Conservation (phyloP, 495 filamentous ascomycete genomes). For the Aspergillus indologenus region DNA sequence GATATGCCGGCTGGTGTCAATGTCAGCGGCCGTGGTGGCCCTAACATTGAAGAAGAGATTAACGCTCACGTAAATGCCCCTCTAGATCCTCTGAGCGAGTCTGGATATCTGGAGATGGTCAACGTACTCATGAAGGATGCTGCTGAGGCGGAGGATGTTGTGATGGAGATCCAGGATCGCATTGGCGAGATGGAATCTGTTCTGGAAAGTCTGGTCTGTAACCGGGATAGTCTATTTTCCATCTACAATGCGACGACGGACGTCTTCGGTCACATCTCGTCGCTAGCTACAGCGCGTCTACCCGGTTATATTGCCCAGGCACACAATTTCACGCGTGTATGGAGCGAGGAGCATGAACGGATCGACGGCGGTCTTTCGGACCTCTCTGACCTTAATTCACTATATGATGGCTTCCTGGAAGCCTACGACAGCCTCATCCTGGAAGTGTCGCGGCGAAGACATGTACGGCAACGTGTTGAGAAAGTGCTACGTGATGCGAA, state of each 20-base stretch:
- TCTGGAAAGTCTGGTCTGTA: constrained; percentile 52
- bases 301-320: constrained; percentile 66
- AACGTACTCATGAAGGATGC: constrained; percentile 80
- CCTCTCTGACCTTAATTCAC: constrained; percentile 65
- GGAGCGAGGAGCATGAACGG: constrained; percentile 68
- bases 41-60: constrained; percentile 58
- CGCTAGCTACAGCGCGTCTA: constrained; percentile 58
- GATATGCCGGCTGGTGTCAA: constrained; percentile 60
- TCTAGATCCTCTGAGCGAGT: constrained; percentile 67
- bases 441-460: constrained; percentile 71
- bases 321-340: constrained; percentile 66
- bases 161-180: constrained; percentile 74
- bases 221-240: constrained; percentile 48
- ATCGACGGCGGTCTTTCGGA: constrained; percentile 67
- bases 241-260: constrained; percentile 51
- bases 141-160: constrained; percentile 82
- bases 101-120: constrained; percentile 80
- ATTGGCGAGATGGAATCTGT: constrained; percentile 70
- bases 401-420: constrained; percentile 80
- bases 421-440: constrained; percentile 82
- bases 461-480: constrained; percentile 68
- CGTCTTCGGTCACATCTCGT: constrained; percentile 64
- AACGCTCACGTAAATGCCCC: constrained; percentile 48
- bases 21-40: constrained; percentile 43
- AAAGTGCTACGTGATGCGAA: constrained; percentile 71